These are phyloP conservation scores for Nissolia schottii DNA, from an alignment of 306 rosid species.

Conservation along the genomic window DNA sequence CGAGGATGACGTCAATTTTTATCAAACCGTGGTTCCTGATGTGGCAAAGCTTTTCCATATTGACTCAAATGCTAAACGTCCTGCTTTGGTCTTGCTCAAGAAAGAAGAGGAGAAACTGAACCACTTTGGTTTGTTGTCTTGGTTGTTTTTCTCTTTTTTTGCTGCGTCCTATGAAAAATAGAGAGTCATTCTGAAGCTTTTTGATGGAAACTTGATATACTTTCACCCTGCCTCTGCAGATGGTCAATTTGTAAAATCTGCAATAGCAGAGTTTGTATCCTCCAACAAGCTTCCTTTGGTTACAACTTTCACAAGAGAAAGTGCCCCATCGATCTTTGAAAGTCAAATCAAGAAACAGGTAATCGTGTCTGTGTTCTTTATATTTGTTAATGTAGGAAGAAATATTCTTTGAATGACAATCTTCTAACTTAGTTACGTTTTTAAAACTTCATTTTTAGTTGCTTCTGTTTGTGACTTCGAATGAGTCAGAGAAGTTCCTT, in stretches of 20 bases:
- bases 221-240: conserved; percentile 48
- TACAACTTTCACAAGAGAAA: conserved; percentile 68
- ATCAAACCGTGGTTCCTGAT: conserved; percentile 79
- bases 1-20: conserved; percentile 84
- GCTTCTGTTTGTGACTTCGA: conserved; percentile 66
- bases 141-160: neutral
- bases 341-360: conserved; percentile 94
- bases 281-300: conserved; percentile 96
- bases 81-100: conserved; percentile 81
- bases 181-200: neutral
- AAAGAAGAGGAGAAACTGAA: conserved; percentile 83
- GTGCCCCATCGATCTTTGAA: conserved; percentile 68
- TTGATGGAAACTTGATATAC: conserved; percentile 4
- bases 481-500: conserved; percentile 64
- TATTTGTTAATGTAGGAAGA: conserved; percentile 14
- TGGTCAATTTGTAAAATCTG: conserved; percentile 67
- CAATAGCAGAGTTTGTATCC: conserved; percentile 71
- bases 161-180: neutral
- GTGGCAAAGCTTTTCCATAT: conserved; percentile 92
- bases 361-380: conserved; percentile 14
- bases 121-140: conserved; percentile 60
- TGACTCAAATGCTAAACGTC: conserved; percentile 74
- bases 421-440: conserved; percentile 27
- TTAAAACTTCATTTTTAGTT: conserved; percentile 41
- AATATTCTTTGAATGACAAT: neutral